phyloP scores from a whole-genome alignment of 371 early-diverging fungal species.

The Phascolomyces articulosus region DNA sequence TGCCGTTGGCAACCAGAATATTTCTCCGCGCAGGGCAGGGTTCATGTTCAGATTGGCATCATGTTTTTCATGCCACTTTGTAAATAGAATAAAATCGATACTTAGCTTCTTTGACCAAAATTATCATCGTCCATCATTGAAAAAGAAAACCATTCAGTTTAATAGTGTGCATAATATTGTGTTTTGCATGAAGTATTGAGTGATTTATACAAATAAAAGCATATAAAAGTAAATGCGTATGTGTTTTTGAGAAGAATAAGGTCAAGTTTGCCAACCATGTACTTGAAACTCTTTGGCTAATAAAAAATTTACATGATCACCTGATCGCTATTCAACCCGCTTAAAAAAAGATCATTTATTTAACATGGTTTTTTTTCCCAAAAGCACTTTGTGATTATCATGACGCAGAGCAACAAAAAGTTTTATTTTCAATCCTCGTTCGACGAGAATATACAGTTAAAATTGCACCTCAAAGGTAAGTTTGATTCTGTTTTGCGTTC shows the following conservation, averaged over 20 bases:
- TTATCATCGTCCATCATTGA: background rate
- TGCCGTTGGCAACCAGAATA: constrained; percentile 20
- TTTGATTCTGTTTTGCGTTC: background rate
- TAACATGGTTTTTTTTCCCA: constrained; percentile 1
- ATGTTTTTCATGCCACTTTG: constrained; percentile 26
- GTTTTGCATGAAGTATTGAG: constrained; percentile 3
- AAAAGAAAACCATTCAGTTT: background rate
- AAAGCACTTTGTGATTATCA: constrained; percentile 1
- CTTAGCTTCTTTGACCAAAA: background rate
- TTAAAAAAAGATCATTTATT: background rate
- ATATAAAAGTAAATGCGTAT: background rate
- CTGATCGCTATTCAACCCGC: background rate
- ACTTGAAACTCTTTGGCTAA: too few species aligned
- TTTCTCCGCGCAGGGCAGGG: constrained; percentile 33
- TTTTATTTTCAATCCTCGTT: constrained; percentile 3
- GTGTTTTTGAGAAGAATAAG: background rate
- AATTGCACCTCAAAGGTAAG: constrained; percentile 1
- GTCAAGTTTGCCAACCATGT: background rate
- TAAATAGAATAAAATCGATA: constrained; percentile 15
- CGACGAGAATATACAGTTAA: background rate
- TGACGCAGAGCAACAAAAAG: background rate
- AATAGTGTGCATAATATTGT: background rate
- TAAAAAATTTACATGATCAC: too few species aligned
- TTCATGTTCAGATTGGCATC: constrained; percentile 26
- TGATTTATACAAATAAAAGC: constrained; percentile 15